Percentiles rank a stretch among this genome's conserved stretches.
phyloP scores from a whole-genome alignment of 441 rosid genomes.

The Erodium moschatum region DNA sequence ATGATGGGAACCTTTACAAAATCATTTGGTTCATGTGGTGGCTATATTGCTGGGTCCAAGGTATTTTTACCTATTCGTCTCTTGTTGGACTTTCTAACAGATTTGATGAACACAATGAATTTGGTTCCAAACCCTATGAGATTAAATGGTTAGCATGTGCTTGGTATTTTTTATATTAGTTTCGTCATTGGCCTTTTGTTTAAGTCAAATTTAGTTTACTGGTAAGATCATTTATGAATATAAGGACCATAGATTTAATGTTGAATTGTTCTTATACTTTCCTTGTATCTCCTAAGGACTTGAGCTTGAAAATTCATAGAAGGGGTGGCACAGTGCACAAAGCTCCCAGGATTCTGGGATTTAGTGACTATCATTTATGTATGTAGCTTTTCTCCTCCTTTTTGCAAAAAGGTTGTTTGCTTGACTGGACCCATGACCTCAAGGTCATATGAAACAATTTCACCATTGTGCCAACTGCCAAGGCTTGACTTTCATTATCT shows the following conservation, averaged over 20 bases:
- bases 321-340: background rate
- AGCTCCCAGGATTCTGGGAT: too few relatives aligned
- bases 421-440: too few relatives aligned
- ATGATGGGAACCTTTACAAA: conserved; percentile 98
- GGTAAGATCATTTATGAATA: too few relatives aligned
- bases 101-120: background rate
- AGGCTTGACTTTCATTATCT: background rate
- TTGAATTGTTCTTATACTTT: background rate
- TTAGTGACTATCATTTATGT: background rate
- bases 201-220: background rate
- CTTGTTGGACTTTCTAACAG: background rate
- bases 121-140: background rate
- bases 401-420: background rate
- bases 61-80: conserved; percentile 24
- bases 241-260: too few relatives aligned
- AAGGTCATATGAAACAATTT: too few relatives aligned
- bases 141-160: background rate
- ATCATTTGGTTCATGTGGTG: conserved; percentile 89
- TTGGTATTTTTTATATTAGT: background rate
- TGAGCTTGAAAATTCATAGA: background rate
- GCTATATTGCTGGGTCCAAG: conserved; percentile 86
- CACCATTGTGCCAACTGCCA: too few relatives aligned
- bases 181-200: background rate
- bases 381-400: background rate
- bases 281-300: background rate